These are phyloP conservation scores for Penstemon davidsonii DNA, from an alignment of 257 asterid species.

Conservation along the genomic window DNA sequence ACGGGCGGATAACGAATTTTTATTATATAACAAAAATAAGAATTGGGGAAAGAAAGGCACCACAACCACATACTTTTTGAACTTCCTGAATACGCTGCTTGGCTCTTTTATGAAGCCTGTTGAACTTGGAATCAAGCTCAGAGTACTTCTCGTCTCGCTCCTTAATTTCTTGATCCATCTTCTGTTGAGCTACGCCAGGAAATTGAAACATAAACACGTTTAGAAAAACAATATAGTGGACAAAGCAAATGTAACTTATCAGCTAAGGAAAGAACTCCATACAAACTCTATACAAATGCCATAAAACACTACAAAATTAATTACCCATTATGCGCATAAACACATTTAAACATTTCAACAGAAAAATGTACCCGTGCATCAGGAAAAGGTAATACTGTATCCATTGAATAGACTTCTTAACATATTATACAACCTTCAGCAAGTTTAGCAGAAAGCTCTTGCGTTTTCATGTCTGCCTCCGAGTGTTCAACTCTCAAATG, in stretches of 20 bases:
- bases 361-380: conserved; percentile 1
- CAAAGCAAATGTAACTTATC: conserved; percentile 23
- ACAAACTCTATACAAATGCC: not conserved
- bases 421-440: conserved; percentile 77
- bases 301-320: not conserved
- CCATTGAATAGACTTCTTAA: not conserved
- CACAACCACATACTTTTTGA: conserved; percentile 70
- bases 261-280: conserved; percentile 16
- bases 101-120: conserved; percentile 98
- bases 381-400: conserved; percentile 11
- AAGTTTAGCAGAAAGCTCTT: conserved; percentile 71
- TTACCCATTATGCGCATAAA: conserved; percentile 10
- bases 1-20: conserved; percentile 4
- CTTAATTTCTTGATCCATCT: conserved; percentile 84
- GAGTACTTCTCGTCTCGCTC: conserved; percentile 88
- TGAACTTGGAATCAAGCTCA: conserved; percentile 88
- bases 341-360: conserved; percentile 1
- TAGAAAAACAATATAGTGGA: conserved; percentile 28
- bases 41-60: conserved; percentile 15
- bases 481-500: conserved; percentile 67
- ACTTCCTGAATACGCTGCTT: conserved; percentile 98
- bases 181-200: conserved; percentile 73
- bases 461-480: conserved; percentile 79
- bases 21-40: not conserved
- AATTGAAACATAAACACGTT: conserved; percentile 38